Base-by-base conservation (phyloP, 2,329 filamentous ascomycete species). In the Pezicula carpinea region DNA sequence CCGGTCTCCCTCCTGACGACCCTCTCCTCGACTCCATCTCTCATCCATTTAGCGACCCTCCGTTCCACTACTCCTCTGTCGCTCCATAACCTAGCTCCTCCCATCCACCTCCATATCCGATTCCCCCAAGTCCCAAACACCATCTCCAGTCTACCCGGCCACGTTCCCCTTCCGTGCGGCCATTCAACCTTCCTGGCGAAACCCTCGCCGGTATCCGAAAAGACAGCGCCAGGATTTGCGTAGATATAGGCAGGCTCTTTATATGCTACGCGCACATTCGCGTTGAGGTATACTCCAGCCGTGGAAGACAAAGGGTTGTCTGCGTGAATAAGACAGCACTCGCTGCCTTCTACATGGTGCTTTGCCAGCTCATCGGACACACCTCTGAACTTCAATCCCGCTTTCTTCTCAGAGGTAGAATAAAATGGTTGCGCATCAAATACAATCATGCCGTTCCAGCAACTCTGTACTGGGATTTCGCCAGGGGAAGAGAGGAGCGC, bases 281-380 rank as follows among this genome's bases (percentile, higher is more conserved):
- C 83, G 61, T 89, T 89, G 33, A 89, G 60, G 62, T 73, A 89
- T 5, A 88, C 79, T 42, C 85, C 81, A 46, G 69, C 55, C 36
- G 55, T 44, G 7, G 15, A 14, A 1, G 73, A 74, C 4, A 82
- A 66, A 1, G 77, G 78, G 56, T 88, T 89, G 58, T 89, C 85
- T 2, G 80, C 79, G 60, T 89, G 85, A 46, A 89, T 81, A 44
- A 91, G 76, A 64, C 87, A 91, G 69, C 86, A 90, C 65, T 91
- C 87, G 13, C 81, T 86, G n/a, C 75, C 87, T 64, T 91, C 87
- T 21, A 90, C 70, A 59, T 88, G 85, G 21, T 69, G 59, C 6
- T 64, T 59, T 2, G 79, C 80, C 1, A 92, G 75, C 4, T 73
- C 75, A 58, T 87, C 83, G 0, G 77, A 60, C 18, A 86, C 71